phyloP scores from a whole-genome alignment of 352 stramenopile species.

The Phytophthora rubi region DNA sequence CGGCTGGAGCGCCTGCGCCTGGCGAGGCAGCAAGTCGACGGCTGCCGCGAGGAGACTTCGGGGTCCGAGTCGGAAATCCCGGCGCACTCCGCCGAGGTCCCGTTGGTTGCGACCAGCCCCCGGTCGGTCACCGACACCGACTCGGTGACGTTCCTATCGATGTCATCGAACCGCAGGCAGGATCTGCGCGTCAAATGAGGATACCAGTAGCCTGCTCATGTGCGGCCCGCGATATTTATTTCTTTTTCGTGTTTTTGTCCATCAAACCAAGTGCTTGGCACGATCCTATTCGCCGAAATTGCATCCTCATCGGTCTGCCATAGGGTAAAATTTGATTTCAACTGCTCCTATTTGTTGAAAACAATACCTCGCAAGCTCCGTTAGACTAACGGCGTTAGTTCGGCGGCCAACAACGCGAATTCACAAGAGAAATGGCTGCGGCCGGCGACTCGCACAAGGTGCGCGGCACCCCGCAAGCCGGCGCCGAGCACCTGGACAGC shows the following conservation, averaged over 20 bases:
- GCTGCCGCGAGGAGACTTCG: neutral
- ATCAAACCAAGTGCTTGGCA: slow-evolving; percentile 4
- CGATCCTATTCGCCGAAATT: slow-evolving; percentile 6
- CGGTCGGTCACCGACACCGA: neutral
- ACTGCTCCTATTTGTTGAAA: neutral
- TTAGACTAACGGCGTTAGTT: neutral
- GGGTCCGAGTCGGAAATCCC: slow-evolving; percentile 10
- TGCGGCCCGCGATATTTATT: slow-evolving; percentile 3
- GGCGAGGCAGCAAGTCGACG: slow-evolving; percentile 27
- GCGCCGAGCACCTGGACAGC: slow-evolving; percentile 31
- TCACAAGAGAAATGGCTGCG: slow-evolving; percentile 27
- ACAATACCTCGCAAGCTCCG: neutral
- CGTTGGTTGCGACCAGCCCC: slow-evolving; percentile 7
- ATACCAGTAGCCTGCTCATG: slow-evolving; percentile 17
- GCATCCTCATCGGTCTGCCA: neutral
- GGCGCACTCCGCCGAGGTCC: neutral
- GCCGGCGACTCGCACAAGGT: slow-evolving; percentile 28
- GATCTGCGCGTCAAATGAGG: slow-evolving; percentile 12
- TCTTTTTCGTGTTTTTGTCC: slow-evolving; percentile 15
- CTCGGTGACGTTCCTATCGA: neutral
- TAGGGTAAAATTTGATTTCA: neutral
- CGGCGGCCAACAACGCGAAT: neutral
- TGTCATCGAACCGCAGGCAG: slow-evolving; percentile 10
- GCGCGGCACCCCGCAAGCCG: slow-evolving; percentile 8
- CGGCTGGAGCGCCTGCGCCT: slow-evolving; percentile 56